Evolutionary conservation across 257 asterid species (phyloP), one percentile per base, ranked within the genome.

Genomic region (Nicotiana knightiana): DNA sequence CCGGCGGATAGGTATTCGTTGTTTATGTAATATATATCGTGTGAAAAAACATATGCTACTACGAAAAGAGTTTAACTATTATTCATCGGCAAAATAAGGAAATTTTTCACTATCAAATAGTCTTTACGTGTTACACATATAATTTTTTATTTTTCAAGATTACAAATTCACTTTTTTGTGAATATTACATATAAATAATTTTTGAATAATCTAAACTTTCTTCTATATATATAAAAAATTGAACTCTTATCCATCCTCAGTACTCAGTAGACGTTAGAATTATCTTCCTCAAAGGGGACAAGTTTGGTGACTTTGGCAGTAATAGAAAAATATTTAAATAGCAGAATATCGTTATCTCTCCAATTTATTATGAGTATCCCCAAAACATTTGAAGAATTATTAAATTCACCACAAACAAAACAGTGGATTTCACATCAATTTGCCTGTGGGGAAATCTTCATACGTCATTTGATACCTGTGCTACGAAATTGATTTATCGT

Each of bases 261-360:
- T 24, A 71, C 12, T 70, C 37, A 71, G 78, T 24, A 71, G n/a
- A 71, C 61, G 79, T 46, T 71, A 46, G 37, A 71, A 24, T 71
- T 46, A 71, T 71, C 78, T 24, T 71, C 78, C 37, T 71, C 61
- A 1, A 46, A 71, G 79, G 79, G 55, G 79, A 71, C 79, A 71
- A 71, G 35, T 46, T 54, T 17, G 18, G 15, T 54, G 17, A 54
- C 59, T 54, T 54, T 54, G 48, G 13, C 61, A 39, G 46, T 43
- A 68, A 68, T 16, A 57, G 18, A 4, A 32, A 0, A 0, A 30
- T 32, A 21, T n/a, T 43, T 39, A 43, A 70, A 65, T 65, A 71
- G 24, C 24, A 46, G 7, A 6, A 46, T 21, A 71, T 6, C 33
- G 10, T 70, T 39, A 10, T 39, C 35, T 70, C 24, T 70, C 9